Percentiles rank a stretch among this genome's conserved stretches.
phyloP scores from a whole-genome alignment of 2,329 filamentous ascomycete species.

The Pseudopithomyces maydicus region DNA sequence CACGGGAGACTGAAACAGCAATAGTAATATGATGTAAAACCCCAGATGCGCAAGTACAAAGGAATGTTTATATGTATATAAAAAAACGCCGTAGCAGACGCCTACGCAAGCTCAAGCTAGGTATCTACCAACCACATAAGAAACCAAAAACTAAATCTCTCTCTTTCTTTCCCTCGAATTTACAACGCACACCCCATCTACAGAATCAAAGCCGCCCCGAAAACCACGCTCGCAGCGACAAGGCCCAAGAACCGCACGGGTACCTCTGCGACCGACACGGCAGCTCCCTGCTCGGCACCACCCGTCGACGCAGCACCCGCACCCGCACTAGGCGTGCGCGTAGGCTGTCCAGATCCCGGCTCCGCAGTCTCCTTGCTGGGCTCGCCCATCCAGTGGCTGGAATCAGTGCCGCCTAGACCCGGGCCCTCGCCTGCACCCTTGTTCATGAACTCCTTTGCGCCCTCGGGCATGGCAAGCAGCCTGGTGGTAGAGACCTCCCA shows the following conservation, averaged over 20 bases:
- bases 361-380: constrained; percentile 33
- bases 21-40: no score
- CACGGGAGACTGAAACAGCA: no score
- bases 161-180: neutral
- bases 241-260: constrained; percentile 37
- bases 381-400: constrained; percentile 37
- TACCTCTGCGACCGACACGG: constrained; percentile 28
- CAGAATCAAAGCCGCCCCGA: constrained; percentile 34
- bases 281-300: constrained; percentile 14
- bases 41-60: no score
- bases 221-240: constrained; percentile 35
- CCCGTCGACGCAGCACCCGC: constrained; percentile 1
- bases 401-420: constrained; percentile 59
- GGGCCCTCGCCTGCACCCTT: constrained; percentile 61
- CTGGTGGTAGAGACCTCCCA: constrained; percentile 60
- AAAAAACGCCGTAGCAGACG: no score
- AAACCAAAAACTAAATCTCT: no score
- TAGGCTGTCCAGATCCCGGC: constrained; percentile 34
- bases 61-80: no score
- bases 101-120: no score
- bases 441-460: constrained; percentile 61
- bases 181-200: neutral
- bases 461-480: constrained; percentile 62
- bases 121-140: no score
- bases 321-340: constrained; percentile 24